Base-by-base conservation (phyloP, 306 rosid genomes). In the Rubus parviflorus region DNA sequence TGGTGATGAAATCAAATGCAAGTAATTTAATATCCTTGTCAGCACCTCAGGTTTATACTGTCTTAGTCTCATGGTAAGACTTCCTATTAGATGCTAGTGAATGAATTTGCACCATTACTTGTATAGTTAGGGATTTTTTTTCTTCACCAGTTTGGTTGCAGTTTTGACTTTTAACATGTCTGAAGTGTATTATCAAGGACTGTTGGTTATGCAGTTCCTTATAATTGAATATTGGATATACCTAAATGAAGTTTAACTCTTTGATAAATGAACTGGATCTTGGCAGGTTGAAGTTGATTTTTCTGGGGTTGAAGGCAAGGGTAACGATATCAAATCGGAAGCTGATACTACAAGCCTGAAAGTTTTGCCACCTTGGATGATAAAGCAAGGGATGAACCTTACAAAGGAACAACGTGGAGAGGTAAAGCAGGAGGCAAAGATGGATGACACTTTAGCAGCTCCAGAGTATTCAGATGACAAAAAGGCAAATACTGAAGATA, bases 351-450 rank as follows among this genome's bases (percentile, higher is more conserved):
- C 88, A 41, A 10, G 80, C 84, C 83, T 79, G 77, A 93, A 93
- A 83, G 94, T 93, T 69, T 88, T 94, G 84, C 98, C 98, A 16
- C 97, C 97, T 70, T 94, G 98, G 98, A 94, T 94, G 98, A 92
- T 90, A 81, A 92, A 84, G 84, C 85, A 89, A 80, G 97, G 97
- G 75, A 92, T 94, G 98, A 87, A 72, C 83, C 94, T 94, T 67
- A 92, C 98, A 9, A 89, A 92, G 81, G 94, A 90, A 83, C 98
- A 94, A n/a, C 97, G 91, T 4, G 98, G 97, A 80, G 97, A 86
- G 82, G 83, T 82, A 79, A 92, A 90, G 81, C 89, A 83, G 83
- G 96, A 89, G 81, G 74, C 85, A 41, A 94, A 86, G 78, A 77
- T 84, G 89, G 97, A 89, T 80, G 90, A 83, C 48, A 80, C 85